Conservation (phyloP, 352 stramenopile species). For the Phytophthora nicotianae region DNA sequence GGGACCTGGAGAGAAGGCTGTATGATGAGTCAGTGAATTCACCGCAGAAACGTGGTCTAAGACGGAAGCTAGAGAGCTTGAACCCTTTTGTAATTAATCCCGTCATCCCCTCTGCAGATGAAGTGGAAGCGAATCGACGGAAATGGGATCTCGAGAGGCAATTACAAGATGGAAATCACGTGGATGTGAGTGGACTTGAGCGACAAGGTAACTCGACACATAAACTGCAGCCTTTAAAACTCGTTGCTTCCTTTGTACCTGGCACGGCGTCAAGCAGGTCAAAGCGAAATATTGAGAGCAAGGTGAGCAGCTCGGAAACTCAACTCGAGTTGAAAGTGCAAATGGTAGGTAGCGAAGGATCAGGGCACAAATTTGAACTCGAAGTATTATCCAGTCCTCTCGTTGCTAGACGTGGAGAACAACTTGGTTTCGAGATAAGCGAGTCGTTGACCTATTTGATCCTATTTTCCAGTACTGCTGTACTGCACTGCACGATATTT, state of each 20-base stretch:
- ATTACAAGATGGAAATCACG: slow-evolving; percentile 27
- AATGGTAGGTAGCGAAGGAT: neutral
- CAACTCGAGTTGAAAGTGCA: slow-evolving; percentile 8
- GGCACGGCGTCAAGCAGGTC: neutral
- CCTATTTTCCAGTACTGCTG: slow-evolving; percentile 61
- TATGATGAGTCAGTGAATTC: slow-evolving; percentile 11
- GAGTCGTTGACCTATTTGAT: slow-evolving; percentile 44
- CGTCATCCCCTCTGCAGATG: slow-evolving; percentile 9
- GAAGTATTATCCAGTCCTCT: slow-evolving; percentile 3
- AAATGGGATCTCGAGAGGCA: slow-evolving; percentile 35
- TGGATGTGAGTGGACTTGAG: neutral
- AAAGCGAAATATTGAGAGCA: slow-evolving; percentile 12
- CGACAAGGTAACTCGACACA: neutral
- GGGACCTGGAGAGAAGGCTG: slow-evolving; percentile 34
- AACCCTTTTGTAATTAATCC: slow-evolving; percentile 19
- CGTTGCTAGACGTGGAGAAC: neutral
- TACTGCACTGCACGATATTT: slow-evolving; percentile 69
- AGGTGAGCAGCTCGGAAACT: slow-evolving; percentile 7
- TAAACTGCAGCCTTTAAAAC: slow-evolving; percentile 18
- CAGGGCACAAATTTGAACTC: slow-evolving; percentile 4
- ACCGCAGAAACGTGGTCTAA: slow-evolving; percentile 3
- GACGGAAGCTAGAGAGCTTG: slow-evolving; percentile 21
- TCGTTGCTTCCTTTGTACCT: slow-evolving; percentile 7
- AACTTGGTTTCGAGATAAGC: slow-evolving; percentile 32
- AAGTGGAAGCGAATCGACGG: slow-evolving; percentile 17